A percentile compares a stretch with the other conserved stretches of the same genome.
Evolutionary conservation across 2,329 filamentous ascomycete genomes (phyloP).

Genomic region (Rachicladosporium sp.): DNA sequence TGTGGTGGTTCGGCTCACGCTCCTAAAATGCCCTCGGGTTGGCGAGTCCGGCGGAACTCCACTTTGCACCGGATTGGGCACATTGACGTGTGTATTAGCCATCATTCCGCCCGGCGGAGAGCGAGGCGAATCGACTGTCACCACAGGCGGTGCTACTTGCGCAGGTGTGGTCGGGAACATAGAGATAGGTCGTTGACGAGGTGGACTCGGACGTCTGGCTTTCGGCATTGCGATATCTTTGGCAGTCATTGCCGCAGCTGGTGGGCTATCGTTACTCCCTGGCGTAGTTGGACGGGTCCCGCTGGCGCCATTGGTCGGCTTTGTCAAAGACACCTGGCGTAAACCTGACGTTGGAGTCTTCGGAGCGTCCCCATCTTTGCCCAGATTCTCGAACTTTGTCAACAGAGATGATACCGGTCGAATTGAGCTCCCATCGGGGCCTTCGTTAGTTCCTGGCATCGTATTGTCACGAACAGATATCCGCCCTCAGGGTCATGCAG

Average conservation of each 20-base stretch:
- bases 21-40: slow-evolving; percentile 23
- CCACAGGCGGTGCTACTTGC: slow-evolving; percentile 47
- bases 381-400: slow-evolving; percentile 70
- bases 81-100: too few relatives aligned
- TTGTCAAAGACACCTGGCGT: slow-evolving; percentile 9
- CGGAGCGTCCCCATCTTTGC: slow-evolving; percentile 14
- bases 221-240: slow-evolving; percentile 9
- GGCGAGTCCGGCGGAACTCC: slow-evolving; percentile 12
- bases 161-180: slow-evolving; percentile 35
- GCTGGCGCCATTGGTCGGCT: slow-evolving; percentile 1
- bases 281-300: slow-evolving; percentile 2
- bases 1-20: slow-evolving; percentile 29
- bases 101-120: slow-evolving; percentile 38
- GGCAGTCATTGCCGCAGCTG: slow-evolving; percentile 19
- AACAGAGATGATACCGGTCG: slow-evolving; percentile 72
- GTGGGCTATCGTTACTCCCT: slow-evolving; percentile 14
- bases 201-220: slow-evolving; percentile 22
- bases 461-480: too few relatives aligned
- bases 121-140: slow-evolving; percentile 57
- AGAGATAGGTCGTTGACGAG: slow-evolving; percentile 32
- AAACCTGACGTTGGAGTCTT: slow-evolving; percentile 9
- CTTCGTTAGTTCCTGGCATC: slow-evolving; percentile 30
- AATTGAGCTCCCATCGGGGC: slow-evolving; percentile 65
- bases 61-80: too few relatives aligned
- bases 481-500: too few relatives aligned